Base-by-base conservation (phyloP, 179 eudicot species). In the Nepenthes alata region DNA sequence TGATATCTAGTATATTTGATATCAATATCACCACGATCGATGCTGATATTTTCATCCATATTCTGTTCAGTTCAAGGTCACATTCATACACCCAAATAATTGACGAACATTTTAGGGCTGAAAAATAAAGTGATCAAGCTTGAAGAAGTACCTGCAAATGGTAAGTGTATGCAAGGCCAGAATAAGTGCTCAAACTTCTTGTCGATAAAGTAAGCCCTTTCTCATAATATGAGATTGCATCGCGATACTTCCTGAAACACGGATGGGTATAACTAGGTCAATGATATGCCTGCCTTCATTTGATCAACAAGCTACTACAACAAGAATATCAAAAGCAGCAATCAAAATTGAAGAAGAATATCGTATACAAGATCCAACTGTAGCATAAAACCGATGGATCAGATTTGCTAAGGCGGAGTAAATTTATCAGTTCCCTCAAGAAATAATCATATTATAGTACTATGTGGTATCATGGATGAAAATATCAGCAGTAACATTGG, bases 91-190 rank as follows among this genome's bases (percentile, higher is more conserved):
- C n/a, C 13, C 53, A 7, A 50, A 50, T 13, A 50, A 50, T 13
- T 10, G 12, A 3, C 4, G 11, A 50, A 50, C 14, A 11, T 13
- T 50, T 11, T 13, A 50, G 53, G 4, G 53, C 15, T 50, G 13
- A 4, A 3, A 13, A 11, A 50, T 51, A 1, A 34, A 35, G 16
- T 35, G 25, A 25, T 25, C 25, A 25, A 37, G 13, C 14, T 51
- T 10, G n/a, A n/a, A 38, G 2, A 41, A 41, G 53, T 76, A 93
- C 98, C 98, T 89, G 88, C 68, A 93, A 71, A 68, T 93, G 98
- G 61, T 89, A 85, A 58, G 98, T 89, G 80, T 93, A 93, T 16
- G 95, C 98, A 64, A 93, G 96, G 58, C 98, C 98, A 1, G 98
- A 86, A 73, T 89, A 93, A 35, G 93, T 86, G 80, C 96, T 87